Percentiles rank a stretch among this genome's conserved stretches.
These are phyloP conservation scores for Achlya hypogyna DNA, from an alignment of 352 stramenopile genomes.

Conservation along the genomic window DNA sequence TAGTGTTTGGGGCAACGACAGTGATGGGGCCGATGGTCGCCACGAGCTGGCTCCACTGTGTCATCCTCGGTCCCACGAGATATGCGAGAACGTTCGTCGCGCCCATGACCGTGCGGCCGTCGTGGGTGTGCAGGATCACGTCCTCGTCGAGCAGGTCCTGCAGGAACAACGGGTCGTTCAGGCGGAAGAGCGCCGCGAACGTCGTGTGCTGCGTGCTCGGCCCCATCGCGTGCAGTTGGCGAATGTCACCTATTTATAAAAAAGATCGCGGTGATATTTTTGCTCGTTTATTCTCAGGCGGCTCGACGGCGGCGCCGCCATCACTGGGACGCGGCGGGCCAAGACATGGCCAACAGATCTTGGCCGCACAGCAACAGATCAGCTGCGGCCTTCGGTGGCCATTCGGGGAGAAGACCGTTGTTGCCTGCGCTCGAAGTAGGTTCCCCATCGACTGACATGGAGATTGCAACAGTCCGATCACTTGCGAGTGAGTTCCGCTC, in stretches of 20 bases:
- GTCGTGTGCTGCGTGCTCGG: neutral
- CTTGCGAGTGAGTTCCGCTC: too few species aligned
- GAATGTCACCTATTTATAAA: neutral
- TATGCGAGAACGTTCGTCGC: slow-evolving; percentile 57
- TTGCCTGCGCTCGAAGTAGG: too few species aligned
- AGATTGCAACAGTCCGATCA: too few species aligned
- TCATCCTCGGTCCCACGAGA: slow-evolving; percentile 57
- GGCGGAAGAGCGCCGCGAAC: neutral
- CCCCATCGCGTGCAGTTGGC: neutral
- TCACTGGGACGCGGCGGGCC: too few species aligned
- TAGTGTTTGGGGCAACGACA: slow-evolving; percentile 26
- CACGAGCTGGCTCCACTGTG: slow-evolving; percentile 54
- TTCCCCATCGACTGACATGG: too few species aligned
- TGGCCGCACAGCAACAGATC: too few species aligned
- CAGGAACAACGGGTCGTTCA: slow-evolving; percentile 58
- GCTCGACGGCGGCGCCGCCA: too few species aligned
- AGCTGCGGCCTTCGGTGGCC: too few species aligned
- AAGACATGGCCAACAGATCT: too few species aligned
- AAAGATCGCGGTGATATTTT: neutral
- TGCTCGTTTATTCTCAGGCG: too few species aligned
- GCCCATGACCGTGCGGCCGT: slow-evolving; percentile 36
- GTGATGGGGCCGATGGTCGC: slow-evolving; percentile 52
- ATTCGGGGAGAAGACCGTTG: too few species aligned
- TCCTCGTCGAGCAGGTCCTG: slow-evolving; percentile 53
- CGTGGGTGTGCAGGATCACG: slow-evolving; percentile 40